Base-by-base conservation (phyloP, 2,329 filamentous ascomycete genomes). In the Hymenoscyphus repandus region DNA sequence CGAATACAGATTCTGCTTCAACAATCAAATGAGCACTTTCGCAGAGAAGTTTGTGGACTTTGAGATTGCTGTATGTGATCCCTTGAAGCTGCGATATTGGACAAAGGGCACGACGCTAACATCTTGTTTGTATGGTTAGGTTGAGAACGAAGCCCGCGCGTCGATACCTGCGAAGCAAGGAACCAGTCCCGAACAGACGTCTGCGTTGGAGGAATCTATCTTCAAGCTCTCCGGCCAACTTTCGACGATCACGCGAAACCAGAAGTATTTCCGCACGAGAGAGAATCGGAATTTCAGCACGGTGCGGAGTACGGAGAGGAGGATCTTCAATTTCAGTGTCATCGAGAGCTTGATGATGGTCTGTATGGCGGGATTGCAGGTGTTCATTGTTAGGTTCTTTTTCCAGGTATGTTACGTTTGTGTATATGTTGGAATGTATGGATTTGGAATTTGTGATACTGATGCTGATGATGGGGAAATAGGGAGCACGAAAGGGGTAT, bases 261-360 rank as follows among this genome's bases (percentile, higher is more conserved):
- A 99, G 68, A 99, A 99, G 70, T 99, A 99, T 77, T 99, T 99
- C 83, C 88, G 95, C 57, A 99, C 93, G 2, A 85, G 93, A 60
- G 93, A 99, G 78, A 99, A 99, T 79, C 82, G 93, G 56, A 99
- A 99, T 74, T 97, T 99, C 74, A 95, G 89, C 74, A 99, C 93
- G 9, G 93, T 99, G 63, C 81, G 89, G 69, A 96, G 91, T 74
- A 99, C 93, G 37, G 93, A 99, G 77, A 83, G 82, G 68, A 80
- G 93, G 57, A 99, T 99, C 65, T 90, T 96, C 75, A 97, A 96
- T 73, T 96, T 99, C 71, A 95, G 89, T 68, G 76, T 99, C 66
- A 86, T 97, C 62, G 93, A 99, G 76, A 87, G 88, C 59, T 78
- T 81, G 56, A 83, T 99, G 75, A 95, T 99, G 75, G 76, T 96